A percentile compares a stretch with the other conserved stretches of the same genome.
Conservation (phyloP, 352 stramenopile genomes). For the Stramenopiles sp. region DNA sequence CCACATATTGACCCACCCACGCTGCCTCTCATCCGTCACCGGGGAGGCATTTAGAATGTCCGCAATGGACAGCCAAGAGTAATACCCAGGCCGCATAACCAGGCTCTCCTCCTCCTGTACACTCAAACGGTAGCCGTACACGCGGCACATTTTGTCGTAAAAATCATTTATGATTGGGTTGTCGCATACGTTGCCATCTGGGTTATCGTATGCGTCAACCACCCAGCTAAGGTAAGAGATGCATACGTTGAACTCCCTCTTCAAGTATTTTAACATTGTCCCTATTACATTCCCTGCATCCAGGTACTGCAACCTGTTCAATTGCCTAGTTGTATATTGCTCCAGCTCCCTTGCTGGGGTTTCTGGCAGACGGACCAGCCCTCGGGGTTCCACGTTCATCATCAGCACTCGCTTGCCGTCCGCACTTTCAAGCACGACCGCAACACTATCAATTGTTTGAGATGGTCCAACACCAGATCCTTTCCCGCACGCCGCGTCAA, state of each 20-base stretch:
- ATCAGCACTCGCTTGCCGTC: background rate
- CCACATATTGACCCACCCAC: background rate
- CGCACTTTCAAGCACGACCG: background rate
- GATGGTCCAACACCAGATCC: no score
- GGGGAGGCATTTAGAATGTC: no score
- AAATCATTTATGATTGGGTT: background rate
- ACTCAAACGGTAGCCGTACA: background rate
- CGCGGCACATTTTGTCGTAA: no score
- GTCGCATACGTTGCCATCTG: background rate
- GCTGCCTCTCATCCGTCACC: background rate
- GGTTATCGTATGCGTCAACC: background rate
- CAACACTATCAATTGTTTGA: background rate
- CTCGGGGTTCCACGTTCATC: no score
- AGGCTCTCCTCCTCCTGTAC: background rate
- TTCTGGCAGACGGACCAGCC: background rate
- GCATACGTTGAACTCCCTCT: background rate
- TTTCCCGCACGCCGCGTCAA: background rate
- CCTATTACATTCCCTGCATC: background rate
- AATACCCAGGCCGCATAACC: background rate
- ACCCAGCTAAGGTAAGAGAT: background rate
- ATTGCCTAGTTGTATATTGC: conserved; percentile 3
- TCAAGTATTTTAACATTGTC: background rate
- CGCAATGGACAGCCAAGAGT: background rate
- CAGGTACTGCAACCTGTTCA: background rate
- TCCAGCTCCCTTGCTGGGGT: background rate